A percentile compares a stretch with the other conserved stretches of the same genome.
Evolutionary conservation across 2,329 filamentous ascomycete species (phyloP).

Genomic region (Penicillium sp.): DNA sequence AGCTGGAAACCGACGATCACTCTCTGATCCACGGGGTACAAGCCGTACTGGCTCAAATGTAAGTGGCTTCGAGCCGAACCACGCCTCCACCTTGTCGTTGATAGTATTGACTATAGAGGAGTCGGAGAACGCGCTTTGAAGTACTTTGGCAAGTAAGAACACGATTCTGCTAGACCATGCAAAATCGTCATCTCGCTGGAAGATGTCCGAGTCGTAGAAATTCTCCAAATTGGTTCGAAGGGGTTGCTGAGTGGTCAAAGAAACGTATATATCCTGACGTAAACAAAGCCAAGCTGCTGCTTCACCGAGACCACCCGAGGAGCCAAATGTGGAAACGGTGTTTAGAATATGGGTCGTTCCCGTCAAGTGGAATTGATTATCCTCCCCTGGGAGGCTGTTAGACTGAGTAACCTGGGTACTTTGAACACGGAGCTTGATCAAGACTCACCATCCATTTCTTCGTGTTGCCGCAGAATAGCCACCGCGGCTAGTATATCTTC

Average conservation of each 20-base stretch:
- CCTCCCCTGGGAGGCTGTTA: slow-evolving; percentile 19
- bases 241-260: slow-evolving; percentile 33
- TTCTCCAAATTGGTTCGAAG: slow-evolving; percentile 37
- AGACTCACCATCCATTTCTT: slow-evolving; percentile 33
- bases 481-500: slow-evolving; percentile 35
- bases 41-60: slow-evolving; percentile 29
- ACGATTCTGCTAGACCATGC: slow-evolving; percentile 39
- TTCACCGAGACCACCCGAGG: slow-evolving; percentile 40
- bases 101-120: not conserved
- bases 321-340: slow-evolving; percentile 37
- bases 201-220: slow-evolving; percentile 34
- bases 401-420: not conserved
- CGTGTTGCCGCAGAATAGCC: slow-evolving; percentile 36
- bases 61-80: slow-evolving; percentile 21
- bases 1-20: slow-evolving; percentile 25
- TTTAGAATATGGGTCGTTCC: slow-evolving; percentile 39
- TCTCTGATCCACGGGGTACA: slow-evolving; percentile 18
- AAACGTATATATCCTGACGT: slow-evolving; percentile 41
- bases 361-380: slow-evolving; percentile 37
- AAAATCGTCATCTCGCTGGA: slow-evolving; percentile 35
- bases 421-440: not conserved
- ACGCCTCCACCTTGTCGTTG: slow-evolving; percentile 20
- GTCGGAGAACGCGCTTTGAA: slow-evolving; percentile 20
- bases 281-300: slow-evolving; percentile 42
- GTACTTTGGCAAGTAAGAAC: slow-evolving; percentile 35